Evolutionary conservation across 1,284 basidiomycete genomes (phyloP), one percentile per base, ranked within the genome.

Genomic region (Paramarasmius palmivorus): DNA sequence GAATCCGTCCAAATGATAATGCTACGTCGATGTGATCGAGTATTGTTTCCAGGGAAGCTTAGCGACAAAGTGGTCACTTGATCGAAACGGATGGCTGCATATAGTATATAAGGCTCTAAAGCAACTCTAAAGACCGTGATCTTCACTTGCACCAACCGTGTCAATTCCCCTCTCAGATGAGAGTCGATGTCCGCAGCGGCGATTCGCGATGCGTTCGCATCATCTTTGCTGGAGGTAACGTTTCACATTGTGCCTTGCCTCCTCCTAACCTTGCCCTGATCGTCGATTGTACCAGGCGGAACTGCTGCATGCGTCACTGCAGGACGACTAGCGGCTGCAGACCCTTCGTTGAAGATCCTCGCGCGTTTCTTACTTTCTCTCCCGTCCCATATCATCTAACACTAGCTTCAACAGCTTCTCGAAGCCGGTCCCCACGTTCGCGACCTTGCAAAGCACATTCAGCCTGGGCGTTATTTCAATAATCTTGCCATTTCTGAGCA

Each of bases 401-500:
- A 25, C n/a, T 19, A 32, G 9, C 8, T 14, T n/a, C 22, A 22
- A 15, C 19, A 59, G 57, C 63, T 78, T 44, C 60, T 82, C 34
- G 80, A 81, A 61, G 68, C 75, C 9, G 81, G 82, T 0, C 68
- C 71, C 2, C 67, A 73, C 41, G 78, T 77, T 3, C 59, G 69
- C 15, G 73, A 81, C 22, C 29, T 78, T 8, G 65, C 66, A 1
- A 57, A 65, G 0, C 80, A 86, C 59, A 66, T 71, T 4, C 81
- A 84, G 38, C 84, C 83, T 0, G 81, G 65, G 2, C 73, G 74
- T 26, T 83, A 63, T 61, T 63, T 76, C 42, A 55, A 61, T 20
- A 74, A 81, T 48, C 61, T 81, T 0, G 55, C 61, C 0, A 71
- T 71, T 0, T 10, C 26, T 34, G 68, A 66, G 0, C 71, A 68